Base-by-base conservation (phyloP, 192 early-diverging fungal genomes). In the Paraglomus brasilianum region DNA sequence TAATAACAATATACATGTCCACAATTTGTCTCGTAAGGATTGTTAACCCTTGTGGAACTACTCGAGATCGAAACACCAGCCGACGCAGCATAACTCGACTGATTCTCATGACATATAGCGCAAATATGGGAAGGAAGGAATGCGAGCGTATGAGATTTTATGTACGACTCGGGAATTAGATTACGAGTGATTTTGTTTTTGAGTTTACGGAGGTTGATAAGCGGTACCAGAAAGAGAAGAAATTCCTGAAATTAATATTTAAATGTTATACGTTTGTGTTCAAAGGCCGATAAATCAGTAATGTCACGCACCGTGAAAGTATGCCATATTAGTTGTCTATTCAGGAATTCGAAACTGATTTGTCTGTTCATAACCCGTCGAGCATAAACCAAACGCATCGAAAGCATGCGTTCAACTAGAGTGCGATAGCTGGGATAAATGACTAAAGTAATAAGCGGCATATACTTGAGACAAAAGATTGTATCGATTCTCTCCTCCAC, bases 301-400 rank as follows among this genome's bases (percentile, higher is more conserved):
- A 1, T 50, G 41, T 30, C 42, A 73, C 82, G 62, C 87, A 90
- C 90, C 30, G 92, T 93, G 66, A 95, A 94, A 51, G 92, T 91
- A 24, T 94, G 89, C 93, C 92, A 97, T 36, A 95, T 93, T 68
- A 96, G 82, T 79, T 97, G 92, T 14, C 94, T 85, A 73, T 96
- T 97, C 73, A 97, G 82, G 71, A 92, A 96, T 73, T 97, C 95
- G 72, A 92, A 94, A 73, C 88, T 93, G 39, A 96, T 89, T 66
- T 87, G 85, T 48, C 92, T 83, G 41, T 86, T 75, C 59, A 90
- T 77, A 53, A 90, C 90, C 22, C 89, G 85, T 19, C 88, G 84
- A 17, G 84, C 84, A 72, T 90, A 92, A 5, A 96, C 93, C 17
- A 97, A 79, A 40, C 92, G 84, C 89, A 96, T 86, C 0, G 87